Base-by-base conservation (phyloP, 768 basidiomycete genomes). In the Trametes cingulata region DNA sequence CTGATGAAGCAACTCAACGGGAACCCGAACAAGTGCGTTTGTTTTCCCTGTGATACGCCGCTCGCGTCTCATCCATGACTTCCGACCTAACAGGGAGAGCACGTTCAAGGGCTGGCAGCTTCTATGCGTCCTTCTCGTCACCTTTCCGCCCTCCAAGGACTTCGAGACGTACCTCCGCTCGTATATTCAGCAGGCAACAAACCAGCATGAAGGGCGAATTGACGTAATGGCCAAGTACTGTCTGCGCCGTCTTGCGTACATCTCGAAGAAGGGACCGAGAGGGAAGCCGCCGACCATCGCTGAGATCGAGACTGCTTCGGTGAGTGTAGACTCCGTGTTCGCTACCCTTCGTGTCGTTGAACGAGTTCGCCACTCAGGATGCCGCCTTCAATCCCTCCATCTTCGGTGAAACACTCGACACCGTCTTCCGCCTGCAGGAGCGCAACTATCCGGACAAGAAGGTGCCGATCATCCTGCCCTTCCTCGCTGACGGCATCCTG, bases 351-450 rank as follows among this genome's bases (percentile, higher is more conserved):
- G 10, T 15, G 36, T 19, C 45, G 19, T 40, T 48, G 9, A 57
- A 50, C 39, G 55, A 45, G 13, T 35, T 50, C 43, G 52, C 68
- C 36, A 52, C 12, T n/a, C 67, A 91, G 85, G 93, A 95, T 67
- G 93, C 94, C 25, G 94, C 95, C 8, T 98, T 97, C 76, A 91
- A 95, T 64, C 93, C 95, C 0, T 95, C 93, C 1, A 94, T 91
- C 1, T 98, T 97, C 68, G 93, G 94, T 14, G 93, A 95, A 76
- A 87, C 91, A 0, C 79, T 98, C 13, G 90, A 91, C 63, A 86
- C 86, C 24, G 90, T 93, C 60, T 87, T 91, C 74, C 80, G 89
- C 45, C 77, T 94, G 10, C 95, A 97, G 74, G 86, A 88, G 68
- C 84, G 91, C 41, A 92, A 88, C 51, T 95, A 96, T 67, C 91